Evolutionary conservation across 1,139 yeast species (phyloP), one percentile per base, ranked within the genome.

Genomic region (Taphrina flavorubra): DNA sequence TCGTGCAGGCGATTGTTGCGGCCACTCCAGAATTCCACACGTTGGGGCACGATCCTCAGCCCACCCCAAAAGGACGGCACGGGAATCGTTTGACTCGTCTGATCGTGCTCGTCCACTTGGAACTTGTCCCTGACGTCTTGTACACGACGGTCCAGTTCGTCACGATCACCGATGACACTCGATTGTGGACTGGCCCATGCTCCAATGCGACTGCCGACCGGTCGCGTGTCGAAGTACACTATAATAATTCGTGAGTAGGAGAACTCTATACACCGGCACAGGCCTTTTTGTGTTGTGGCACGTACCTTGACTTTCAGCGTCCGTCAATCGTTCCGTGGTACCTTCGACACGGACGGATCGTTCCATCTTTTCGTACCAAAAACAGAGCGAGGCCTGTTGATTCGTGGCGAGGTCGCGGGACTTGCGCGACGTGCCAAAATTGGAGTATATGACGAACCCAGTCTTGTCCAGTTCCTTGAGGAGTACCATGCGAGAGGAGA

Each of bases 61-160:
- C 99, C 99, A 64, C 99, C 99, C 99, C 99, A 94, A 77, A 82
- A 87, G 42, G 90, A 92, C 20, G 99, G 99, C 74, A 97, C 89
- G 39, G 96, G 95, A 67, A 94, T 86, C 10, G 44, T 36, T 64
- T 72, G 85, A 16, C 86, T 87, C 51, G 80, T 79, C 62, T 83
- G 87, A 14, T 63, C 61, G 11, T 44, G 31, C 37, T 63, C 59
- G 13, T 11, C 39, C 11, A 57, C 47, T 20, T 18, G 13, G 74
- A 90, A 92, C 76, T 86, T 83, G 62, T 83, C 79, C 70, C 83
- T 86, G 71, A 81, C 83, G 47, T 81, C 76, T n/a, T 79, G 76
- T 61, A 83, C 78, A 64, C 82, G 75, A 0, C 77, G 75, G 63
- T 92, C 90, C 71, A 94, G 83, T 72, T 85, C 88, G 18, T 84